phyloP scores from a whole-genome alignment of 305 asterid genomes.

The Fraxinus velutina region DNA sequence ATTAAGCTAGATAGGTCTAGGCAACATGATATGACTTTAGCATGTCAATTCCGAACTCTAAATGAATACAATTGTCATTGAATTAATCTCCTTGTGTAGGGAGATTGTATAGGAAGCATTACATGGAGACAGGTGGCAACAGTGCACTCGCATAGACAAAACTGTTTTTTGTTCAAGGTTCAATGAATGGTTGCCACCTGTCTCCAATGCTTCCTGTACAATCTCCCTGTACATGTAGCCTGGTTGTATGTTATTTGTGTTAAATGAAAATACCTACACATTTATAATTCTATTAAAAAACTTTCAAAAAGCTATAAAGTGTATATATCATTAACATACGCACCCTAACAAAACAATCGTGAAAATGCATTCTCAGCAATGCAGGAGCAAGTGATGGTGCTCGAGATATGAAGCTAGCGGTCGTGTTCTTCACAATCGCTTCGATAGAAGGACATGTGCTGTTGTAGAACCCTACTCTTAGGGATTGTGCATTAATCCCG shows the following conservation, averaged over 20 bases:
- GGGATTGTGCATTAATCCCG: constrained; percentile 30
- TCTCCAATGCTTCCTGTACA: too few species aligned
- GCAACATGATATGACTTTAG: not conserved
- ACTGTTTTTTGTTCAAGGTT: too few species aligned
- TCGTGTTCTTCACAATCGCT: constrained; percentile 31
- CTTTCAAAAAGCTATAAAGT: not conserved
- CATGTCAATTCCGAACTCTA: not conserved
- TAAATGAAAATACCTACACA: not conserved
- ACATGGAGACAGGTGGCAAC: too few species aligned
- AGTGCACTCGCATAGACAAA: too few species aligned
- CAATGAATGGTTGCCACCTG: too few species aligned
- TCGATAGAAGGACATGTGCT: constrained; percentile 39
- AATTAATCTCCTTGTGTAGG: too few species aligned
- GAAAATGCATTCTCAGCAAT: constrained; percentile 59
- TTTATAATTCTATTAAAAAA: not conserved
- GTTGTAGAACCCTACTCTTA: constrained; percentile 32
- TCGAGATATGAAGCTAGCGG: constrained; percentile 24
- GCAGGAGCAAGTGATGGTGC: constrained; percentile 51
- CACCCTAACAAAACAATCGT: constrained; percentile 67
- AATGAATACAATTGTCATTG: not conserved
- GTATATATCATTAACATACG: not conserved
- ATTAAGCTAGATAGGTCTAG: not conserved
- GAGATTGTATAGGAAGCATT: too few species aligned
- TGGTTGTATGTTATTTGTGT: too few species aligned
- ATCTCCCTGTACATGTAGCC: too few species aligned